These are phyloP conservation scores for Botrytis fragariae DNA, from an alignment of 2,329 filamentous ascomycete genomes.

Conservation along the genomic window DNA sequence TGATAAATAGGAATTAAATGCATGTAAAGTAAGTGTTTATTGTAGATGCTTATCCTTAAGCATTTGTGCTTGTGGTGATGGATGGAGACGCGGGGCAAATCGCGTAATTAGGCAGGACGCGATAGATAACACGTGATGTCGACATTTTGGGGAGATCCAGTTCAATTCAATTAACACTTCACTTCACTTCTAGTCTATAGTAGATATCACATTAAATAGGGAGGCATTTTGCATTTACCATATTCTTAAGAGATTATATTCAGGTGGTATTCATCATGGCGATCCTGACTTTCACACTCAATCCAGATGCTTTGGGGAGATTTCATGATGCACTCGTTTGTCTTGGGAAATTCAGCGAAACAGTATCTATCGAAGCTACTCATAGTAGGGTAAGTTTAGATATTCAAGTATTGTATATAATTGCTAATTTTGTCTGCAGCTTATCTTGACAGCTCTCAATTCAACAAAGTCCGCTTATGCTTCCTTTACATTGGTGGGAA, in stretches of 20 bases:
- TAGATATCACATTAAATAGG: too few species aligned
- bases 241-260: background rate
- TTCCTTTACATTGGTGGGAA: conserved; percentile 65
- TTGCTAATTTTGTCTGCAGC: conserved; percentile 44
- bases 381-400: conserved; percentile 31
- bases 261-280: conserved; percentile 46
- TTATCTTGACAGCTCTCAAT: conserved; percentile 73
- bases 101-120: conserved; percentile 5
- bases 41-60: background rate
- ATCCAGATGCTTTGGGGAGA: conserved; percentile 66
- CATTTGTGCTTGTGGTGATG: background rate
- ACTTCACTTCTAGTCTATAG: background rate
- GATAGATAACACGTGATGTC: background rate
- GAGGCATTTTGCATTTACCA: background rate
- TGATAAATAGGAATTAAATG: background rate
- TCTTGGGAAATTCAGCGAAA: conserved; percentile 75
- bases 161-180: background rate
- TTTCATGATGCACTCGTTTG: conserved; percentile 73
- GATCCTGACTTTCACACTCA: conserved; percentile 70
- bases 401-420: background rate
- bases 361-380: conserved; percentile 64
- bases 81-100: conserved; percentile 7
- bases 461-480: conserved; percentile 79
- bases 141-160: background rate
- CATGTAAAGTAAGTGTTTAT: background rate